Evolutionary conservation across 169 alveolate genomes (phyloP).

Genomic region (Cryptosporidium baileyi): DNA sequence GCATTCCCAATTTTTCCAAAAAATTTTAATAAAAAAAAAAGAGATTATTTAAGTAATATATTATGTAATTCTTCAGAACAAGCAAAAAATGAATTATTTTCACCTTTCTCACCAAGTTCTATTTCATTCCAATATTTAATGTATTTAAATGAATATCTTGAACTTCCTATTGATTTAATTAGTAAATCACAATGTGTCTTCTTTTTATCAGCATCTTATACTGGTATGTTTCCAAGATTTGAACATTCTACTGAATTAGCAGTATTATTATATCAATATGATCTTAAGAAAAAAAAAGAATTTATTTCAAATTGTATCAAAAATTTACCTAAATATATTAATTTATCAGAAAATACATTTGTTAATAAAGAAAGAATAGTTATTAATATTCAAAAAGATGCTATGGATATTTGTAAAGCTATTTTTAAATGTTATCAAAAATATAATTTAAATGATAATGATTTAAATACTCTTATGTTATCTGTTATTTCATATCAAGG

Average conservation of each 20-base stretch:
- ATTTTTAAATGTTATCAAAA: conserved; percentile 1
- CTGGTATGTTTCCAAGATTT: conserved; percentile 64
- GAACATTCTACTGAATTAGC: conserved; percentile 27
- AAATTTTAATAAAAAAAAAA: neutral
- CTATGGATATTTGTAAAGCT: conserved; percentile 22
- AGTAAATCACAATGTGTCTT: conserved; percentile 20
- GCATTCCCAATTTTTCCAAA: conserved; percentile 6
- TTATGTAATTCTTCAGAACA: conserved; percentile 22
- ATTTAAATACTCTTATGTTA: neutral
- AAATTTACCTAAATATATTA: conserved; percentile 15
- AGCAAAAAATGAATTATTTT: conserved; percentile 4
- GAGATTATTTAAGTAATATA: neutral
- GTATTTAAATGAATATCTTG: conserved; percentile 46
- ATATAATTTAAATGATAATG: neutral
- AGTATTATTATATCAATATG: neutral
- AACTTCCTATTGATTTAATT: conserved; percentile 23
- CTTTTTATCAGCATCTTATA: conserved; percentile 51
- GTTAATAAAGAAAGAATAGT: conserved; percentile 7
- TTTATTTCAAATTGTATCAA: neutral
- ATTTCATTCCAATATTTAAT: conserved; percentile 34
- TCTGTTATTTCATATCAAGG: neutral
- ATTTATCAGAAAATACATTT: conserved; percentile 32
- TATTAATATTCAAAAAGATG: neutral
- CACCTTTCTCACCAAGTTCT: conserved; percentile 36
- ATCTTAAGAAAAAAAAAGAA: neutral